Percentiles rank a stretch among this genome's conserved stretches.
These are phyloP conservation scores for Eustoma russellianum DNA, from an alignment of 257 asterid species.

Conservation along the genomic window DNA sequence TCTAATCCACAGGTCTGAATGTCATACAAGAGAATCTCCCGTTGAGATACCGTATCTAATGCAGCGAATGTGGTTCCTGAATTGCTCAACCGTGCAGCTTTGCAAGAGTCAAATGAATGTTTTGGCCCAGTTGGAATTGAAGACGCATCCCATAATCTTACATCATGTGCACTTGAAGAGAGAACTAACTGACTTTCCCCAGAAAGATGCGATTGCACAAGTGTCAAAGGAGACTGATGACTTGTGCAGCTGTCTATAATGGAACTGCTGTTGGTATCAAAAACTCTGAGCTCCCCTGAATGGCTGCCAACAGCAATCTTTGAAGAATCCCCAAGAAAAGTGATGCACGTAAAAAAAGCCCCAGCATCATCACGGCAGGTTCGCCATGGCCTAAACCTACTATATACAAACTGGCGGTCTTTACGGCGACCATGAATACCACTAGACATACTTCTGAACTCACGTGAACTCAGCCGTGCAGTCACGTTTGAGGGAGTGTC, in stretches of 20 bases:
- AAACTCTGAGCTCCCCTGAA: constrained; percentile 82
- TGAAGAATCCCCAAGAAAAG: constrained; percentile 83
- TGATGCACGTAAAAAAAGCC: constrained; percentile 62
- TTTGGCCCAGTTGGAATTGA: constrained; percentile 73
- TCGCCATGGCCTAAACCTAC: constrained; percentile 98
- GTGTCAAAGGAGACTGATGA: constrained; percentile 79
- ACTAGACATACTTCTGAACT: constrained; percentile 65
- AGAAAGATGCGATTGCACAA: constrained; percentile 52
- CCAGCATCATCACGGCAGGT: constrained; percentile 76
- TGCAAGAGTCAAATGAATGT: constrained; percentile 80
- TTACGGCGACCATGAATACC: constrained; percentile 80
- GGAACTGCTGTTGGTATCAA: constrained; percentile 66
- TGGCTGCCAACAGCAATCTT: constrained; percentile 80
- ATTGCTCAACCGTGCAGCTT: constrained; percentile 79
- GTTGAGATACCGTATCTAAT: constrained; percentile 52
- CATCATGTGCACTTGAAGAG: constrained; percentile 81
- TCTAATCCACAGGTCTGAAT: constrained; percentile 57
- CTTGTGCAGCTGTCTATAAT: constrained; percentile 68
- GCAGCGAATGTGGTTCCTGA: constrained; percentile 72
- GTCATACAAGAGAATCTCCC: constrained; percentile 85
- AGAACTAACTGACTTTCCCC: constrained; percentile 63
- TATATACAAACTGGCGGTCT: constrained; percentile 88
- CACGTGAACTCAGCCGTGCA: constrained; percentile 80
- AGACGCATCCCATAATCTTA: constrained; percentile 81
- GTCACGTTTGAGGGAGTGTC: constrained; percentile 95